Conservation (phyloP, 2,329 filamentous ascomycete species). For the Calycina herbarum region DNA sequence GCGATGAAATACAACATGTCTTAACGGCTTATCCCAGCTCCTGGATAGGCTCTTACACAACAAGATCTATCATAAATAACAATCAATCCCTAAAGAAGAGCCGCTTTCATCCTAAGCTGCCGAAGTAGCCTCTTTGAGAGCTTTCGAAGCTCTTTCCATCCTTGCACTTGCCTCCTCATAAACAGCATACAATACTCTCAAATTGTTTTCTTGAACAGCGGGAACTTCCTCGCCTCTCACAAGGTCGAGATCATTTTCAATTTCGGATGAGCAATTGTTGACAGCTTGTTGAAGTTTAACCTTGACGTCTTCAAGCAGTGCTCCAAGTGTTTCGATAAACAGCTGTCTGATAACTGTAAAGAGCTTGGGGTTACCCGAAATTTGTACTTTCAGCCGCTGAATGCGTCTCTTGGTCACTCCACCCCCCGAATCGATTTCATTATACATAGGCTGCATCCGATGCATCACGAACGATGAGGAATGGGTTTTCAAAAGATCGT, state of each 20-base stretch:
- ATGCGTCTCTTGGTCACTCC: constrained; percentile 10
- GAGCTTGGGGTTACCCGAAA: constrained; percentile 15
- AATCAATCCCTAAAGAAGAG: no score
- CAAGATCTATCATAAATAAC: no score
- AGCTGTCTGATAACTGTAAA: constrained; percentile 18
- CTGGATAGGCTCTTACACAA: no score
- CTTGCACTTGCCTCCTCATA: constrained; percentile 12
- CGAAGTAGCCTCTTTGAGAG: constrained; percentile 9
- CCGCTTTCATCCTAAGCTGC: neutral
- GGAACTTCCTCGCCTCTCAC: constrained; percentile 15
- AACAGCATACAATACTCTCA: constrained; percentile 10
- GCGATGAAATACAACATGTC: no score
- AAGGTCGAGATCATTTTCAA: constrained; percentile 19
- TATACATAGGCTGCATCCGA: constrained; percentile 20
- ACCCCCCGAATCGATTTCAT: constrained; percentile 8
- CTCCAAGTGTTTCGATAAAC: constrained; percentile 8
- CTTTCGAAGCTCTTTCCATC: constrained; percentile 10
- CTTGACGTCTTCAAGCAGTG: constrained; percentile 8
- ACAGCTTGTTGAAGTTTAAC: constrained; percentile 12
- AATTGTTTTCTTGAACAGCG: constrained; percentile 11
- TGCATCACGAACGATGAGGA: constrained; percentile 18
- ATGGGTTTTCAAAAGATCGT: constrained; percentile 20
- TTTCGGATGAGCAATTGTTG: constrained; percentile 16
- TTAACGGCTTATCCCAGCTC: no score
- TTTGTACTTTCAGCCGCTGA: constrained; percentile 9